phyloP scores from a whole-genome alignment of 345 rosid genomes.

The Salix caprea region DNA sequence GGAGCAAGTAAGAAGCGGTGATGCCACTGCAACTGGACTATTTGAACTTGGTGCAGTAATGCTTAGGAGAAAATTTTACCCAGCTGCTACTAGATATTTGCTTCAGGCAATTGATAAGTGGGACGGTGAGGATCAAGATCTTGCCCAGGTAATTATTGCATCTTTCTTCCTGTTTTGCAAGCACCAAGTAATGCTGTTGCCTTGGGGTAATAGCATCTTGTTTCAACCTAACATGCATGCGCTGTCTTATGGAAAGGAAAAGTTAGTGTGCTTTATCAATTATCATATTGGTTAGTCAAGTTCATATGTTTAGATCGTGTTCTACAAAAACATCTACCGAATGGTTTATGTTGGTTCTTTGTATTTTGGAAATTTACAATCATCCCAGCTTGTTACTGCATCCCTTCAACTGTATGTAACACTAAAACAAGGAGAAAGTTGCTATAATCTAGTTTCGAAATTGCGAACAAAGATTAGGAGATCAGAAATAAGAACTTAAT shows the following conservation, averaged over 20 bases:
- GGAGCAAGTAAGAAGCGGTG: conserved; percentile 99
- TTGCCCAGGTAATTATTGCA: conserved; percentile 68
- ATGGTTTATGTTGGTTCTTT: neutral
- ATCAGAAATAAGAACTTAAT: neutral
- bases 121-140: conserved; percentile 99
- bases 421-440: neutral
- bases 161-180: conserved; percentile 1
- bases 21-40: conserved; percentile 86
- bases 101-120: conserved; percentile 87
- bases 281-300: no score
- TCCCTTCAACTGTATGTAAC: neutral
- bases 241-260: neutral
- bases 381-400: neutral
- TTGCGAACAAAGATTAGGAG: neutral
- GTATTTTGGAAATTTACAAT: neutral
- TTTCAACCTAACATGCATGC: neutral
- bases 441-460: neutral
- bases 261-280: no score
- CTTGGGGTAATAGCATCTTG: neutral
- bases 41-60: conserved; percentile 97
- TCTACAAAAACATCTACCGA: neutral
- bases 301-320: neutral
- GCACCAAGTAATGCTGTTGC: neutral
- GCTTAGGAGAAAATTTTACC: conserved; percentile 86
- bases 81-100: conserved; percentile 80